Evolutionary conservation across 208 protist genomes (phyloP), one percentile per base, ranked within the genome.

Genomic region (Porcisia hertigi): DNA sequence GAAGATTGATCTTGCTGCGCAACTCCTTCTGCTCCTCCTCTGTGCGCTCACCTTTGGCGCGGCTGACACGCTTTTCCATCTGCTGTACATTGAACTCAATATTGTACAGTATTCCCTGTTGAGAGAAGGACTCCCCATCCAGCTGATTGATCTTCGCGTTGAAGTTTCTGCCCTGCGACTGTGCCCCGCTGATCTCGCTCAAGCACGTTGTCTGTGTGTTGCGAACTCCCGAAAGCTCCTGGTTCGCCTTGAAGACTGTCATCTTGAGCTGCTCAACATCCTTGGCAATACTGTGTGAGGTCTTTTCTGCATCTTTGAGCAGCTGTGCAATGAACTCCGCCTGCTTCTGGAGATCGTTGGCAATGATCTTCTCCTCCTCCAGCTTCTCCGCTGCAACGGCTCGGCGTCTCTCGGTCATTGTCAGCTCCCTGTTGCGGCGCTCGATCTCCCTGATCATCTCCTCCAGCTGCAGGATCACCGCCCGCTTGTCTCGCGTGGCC

Each of bases 21-120:
- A 98, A 80, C 67, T 88, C 88, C 25, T 83, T 73, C 55, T 93
- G 92, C 85, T 98, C 97, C 45, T 98, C 95, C 74, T 98, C 94
- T 3, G 92, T 96, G 52, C 94, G 88, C 87, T 98, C 92, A 20
- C 96, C 94, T 59, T 92, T 90, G 60, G 92, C 92, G 30, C 93
- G 88, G 63, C 88, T 90, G 23, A 98, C 95, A 80, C 97, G 98
- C 74, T 96, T 92, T 82, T 98, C 93, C 91, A 98, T 97, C 86
- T 98, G 95, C 91, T 98, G 97, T 43, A 98, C 88, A 65, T 88
- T 94, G 75, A 98, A 98, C 86, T 98, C 96, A 39, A 98, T 92
- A 80, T 91, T 95, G 89, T 98, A 98, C 54, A 98, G 86, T 9
- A 98, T 75, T 59, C 97, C 93, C 82, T 98, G 96, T 83, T 98